Evolutionary conservation across 176 grass and related monocot species (phyloP).

Genomic region (Rhynchospora tenuis): DNA sequence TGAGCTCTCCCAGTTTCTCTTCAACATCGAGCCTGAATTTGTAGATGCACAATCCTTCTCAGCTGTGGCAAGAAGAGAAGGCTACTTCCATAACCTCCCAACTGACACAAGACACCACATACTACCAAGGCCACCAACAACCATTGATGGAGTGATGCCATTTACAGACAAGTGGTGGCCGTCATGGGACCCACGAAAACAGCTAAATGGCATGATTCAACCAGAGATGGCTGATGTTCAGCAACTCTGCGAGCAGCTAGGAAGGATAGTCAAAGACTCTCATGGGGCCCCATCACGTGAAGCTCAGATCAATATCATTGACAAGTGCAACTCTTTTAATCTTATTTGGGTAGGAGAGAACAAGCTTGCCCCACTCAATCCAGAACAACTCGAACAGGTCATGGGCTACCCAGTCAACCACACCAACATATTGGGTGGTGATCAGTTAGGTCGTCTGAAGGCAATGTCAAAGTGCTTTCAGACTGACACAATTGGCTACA

Average conservation of each 20-base stretch:
- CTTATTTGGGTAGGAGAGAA: slow-evolving; percentile 56
- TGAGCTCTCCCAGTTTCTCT: slow-evolving; percentile 53
- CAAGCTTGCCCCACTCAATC: slow-evolving; percentile 49
- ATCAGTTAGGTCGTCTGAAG: slow-evolving; percentile 31
- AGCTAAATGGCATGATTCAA: slow-evolving; percentile 30
- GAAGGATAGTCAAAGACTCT: slow-evolving; percentile 40
- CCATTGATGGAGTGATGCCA: slow-evolving; percentile 51
- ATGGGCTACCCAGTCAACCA: slow-evolving; percentile 66
- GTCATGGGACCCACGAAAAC: slow-evolving; percentile 61
- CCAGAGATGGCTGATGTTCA: slow-evolving; percentile 20
- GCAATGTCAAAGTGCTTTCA: slow-evolving; percentile 58
- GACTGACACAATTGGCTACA: slow-evolving; percentile 45
- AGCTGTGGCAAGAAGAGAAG: slow-evolving; percentile 53
- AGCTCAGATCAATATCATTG: slow-evolving; percentile 31
- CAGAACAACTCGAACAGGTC: slow-evolving; percentile 54
- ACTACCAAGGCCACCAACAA: slow-evolving; percentile 48
- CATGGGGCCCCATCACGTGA: slow-evolving; percentile 37
- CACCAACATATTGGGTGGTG: slow-evolving; percentile 40
- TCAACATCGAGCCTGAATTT: slow-evolving; percentile 56
- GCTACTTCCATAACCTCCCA: slow-evolving; percentile 86
- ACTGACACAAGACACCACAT: slow-evolving; percentile 25
- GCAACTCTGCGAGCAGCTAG: slow-evolving; percentile 39
- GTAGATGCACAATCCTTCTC: slow-evolving; percentile 60
- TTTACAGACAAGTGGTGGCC: slow-evolving; percentile 54
- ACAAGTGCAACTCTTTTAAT: slow-evolving; percentile 54